These are phyloP conservation scores for Larix kaempferi DNA, from an alignment of 75 land plant genomes.

Conservation along the genomic window DNA sequence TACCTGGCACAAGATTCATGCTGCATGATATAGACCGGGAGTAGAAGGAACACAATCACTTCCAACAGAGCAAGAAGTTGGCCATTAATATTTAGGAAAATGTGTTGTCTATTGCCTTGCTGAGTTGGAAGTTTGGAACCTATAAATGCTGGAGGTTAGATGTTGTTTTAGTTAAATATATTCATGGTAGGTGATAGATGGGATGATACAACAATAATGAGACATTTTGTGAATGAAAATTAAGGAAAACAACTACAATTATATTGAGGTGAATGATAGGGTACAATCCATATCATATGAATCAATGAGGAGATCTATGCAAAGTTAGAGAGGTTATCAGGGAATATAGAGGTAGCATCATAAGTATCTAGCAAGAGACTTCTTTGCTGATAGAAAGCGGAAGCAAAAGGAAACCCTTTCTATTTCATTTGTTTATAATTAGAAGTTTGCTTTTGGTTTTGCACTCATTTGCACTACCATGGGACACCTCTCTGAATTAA, in stretches of 20 bases:
- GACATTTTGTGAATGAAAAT: background rate
- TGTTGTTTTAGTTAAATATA: background rate
- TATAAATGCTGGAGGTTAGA: background rate
- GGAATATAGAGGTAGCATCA: background rate
- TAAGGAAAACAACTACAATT: background rate
- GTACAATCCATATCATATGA: background rate
- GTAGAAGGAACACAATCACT: background rate
- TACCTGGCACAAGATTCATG: background rate
- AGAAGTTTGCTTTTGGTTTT: slow-evolving; percentile 1
- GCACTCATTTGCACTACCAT: background rate
- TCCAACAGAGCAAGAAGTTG: background rate
- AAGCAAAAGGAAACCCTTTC: background rate
- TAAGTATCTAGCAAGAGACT: background rate
- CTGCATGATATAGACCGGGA: background rate
- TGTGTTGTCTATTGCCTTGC: background rate
- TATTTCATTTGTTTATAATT: background rate
- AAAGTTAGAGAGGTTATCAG: background rate
- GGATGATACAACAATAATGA: background rate
- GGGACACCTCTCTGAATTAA: background rate
- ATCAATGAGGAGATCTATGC: background rate
- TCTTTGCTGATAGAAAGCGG: background rate
- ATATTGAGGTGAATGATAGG: background rate
- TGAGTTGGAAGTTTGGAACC: background rate
- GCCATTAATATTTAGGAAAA: background rate
- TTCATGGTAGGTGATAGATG: background rate